Conservation (phyloP, 78 protist genomes). For the Dictyostelium discoideum region DNA sequence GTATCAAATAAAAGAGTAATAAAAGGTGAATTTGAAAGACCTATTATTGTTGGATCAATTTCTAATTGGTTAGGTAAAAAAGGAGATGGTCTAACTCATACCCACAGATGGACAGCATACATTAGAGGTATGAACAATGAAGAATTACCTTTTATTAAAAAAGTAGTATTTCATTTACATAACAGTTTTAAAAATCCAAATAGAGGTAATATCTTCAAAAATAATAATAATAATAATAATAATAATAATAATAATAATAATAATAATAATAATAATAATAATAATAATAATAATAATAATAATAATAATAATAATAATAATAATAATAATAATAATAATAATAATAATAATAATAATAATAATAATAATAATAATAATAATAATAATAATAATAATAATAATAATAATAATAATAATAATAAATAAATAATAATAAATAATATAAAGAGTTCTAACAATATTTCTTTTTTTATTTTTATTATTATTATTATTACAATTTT, state of each 20-base stretch:
- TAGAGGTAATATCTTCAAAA: constrained; percentile 33
- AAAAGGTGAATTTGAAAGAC: constrained; percentile 73
- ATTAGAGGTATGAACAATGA: constrained; percentile 80
- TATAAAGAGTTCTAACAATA: no score
- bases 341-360: neutral
- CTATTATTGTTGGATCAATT: constrained; percentile 63
- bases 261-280: no score
- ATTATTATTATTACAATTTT: neutral
- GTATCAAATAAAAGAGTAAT: constrained; percentile 33
- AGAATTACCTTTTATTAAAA: constrained; percentile 70
- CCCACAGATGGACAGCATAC: constrained; percentile 85
- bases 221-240: neutral
- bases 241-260: no score
- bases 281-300: neutral
- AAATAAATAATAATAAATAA: no score
- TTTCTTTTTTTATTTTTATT: neutral
- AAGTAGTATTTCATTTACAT: constrained; percentile 80
- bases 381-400: no score
- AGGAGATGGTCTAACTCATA: constrained; percentile 66
- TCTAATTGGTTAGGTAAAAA: constrained; percentile 61
- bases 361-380: no score
- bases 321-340: neutral
- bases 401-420: neutral
- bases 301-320: neutral
- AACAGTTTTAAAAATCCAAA: constrained; percentile 72